Base-by-base conservation (phyloP, 805 yeast genomes). In the Barnettozyma pratensis region DNA sequence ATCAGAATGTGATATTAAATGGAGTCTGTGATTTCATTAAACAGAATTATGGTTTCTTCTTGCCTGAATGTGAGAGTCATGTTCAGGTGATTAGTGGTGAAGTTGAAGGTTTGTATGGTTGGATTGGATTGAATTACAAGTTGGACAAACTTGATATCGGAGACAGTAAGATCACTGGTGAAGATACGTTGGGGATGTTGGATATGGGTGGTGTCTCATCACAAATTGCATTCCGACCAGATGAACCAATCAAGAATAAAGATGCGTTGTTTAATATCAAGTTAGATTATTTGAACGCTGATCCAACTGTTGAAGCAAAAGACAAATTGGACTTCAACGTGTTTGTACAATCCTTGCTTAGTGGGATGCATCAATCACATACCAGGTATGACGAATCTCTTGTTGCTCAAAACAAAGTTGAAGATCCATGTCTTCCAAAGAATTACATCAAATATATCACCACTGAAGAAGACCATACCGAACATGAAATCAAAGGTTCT, bases 151-250 rank as follows among this genome's bases (percentile, higher is more conserved):
- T 79, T 35, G 60, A 58, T 19, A 39, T 48, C 4, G 46, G 60
- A n/a, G 71, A 72, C 1, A 56, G 19, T 19, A 19, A 19, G 19
- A 19, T 19, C 19, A 19, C 19, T 3, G 19, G 19, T 19, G 19
- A 53, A 9, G 54, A 58, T 29, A 75, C 85, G 0, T 80, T 73
- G 51, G 88, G 87, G 0, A 92, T 91, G 57, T 82, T 94, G 87
- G 99, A 94, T 64, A 92, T 94, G 98, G 99, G 99, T 12, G 99
- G 99, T 5, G 98, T 97, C 0, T 89, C 97, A 1, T 87, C 97
- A 0, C 87, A 83, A 58, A 77, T 83, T 25, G 81, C 81, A 4
- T 82, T 81, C 55, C 79, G 74, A 60, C 87, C 88, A 1, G 74
- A 75, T 55, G 43, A 52, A 25, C 68, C 76, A 1, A 80, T 31